phyloP scores from a whole-genome alignment of 2,329 filamentous ascomycete species.

The Hymenoscyphus infarciens region DNA sequence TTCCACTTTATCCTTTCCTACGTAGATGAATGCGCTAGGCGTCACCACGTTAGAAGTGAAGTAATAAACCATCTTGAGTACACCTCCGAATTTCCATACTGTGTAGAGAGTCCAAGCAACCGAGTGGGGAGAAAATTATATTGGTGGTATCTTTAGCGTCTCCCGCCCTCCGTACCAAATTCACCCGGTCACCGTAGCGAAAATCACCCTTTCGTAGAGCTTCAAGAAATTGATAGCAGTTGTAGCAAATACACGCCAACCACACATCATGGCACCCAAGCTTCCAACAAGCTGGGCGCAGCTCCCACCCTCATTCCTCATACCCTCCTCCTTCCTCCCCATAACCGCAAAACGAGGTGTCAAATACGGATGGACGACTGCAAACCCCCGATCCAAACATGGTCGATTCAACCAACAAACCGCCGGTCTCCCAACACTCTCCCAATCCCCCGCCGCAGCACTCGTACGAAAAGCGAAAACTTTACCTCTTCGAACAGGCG shows the following conservation, averaged over 20 bases:
- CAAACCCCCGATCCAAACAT: conserved; percentile 49
- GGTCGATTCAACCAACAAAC: conserved; percentile 54
- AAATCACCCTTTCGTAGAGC: conserved; percentile 10
- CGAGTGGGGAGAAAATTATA: conserved; percentile 25
- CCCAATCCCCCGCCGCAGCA: conserved; percentile 57
- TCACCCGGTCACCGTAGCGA: conserved; percentile 28
- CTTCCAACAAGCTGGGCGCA: conserved; percentile 35
- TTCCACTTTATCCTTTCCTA: conserved; percentile 98
- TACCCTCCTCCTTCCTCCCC: conserved; percentile 34
- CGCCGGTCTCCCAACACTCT: conserved; percentile 53
- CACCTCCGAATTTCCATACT: conserved; percentile 25
- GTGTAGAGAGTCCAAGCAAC: conserved; percentile 8
- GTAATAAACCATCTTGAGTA: conserved; percentile 79
- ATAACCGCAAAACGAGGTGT: conserved; percentile 35
- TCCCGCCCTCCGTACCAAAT: conserved; percentile 28
- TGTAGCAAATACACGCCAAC: conserved; percentile 14
- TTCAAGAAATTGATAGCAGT: conserved; percentile 6
- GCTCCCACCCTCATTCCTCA: conserved; percentile 32
- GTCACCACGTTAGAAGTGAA: conserved; percentile 83
- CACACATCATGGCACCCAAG: conserved; percentile 36
- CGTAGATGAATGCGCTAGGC: conserved; percentile 85
- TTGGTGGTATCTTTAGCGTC: conserved; percentile 24
- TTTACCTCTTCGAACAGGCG: conserved; percentile 69
- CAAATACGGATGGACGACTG: conserved; percentile 55
- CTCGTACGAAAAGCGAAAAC: conserved; percentile 56